Conservation (phyloP, 768 basidiomycete genomes). For the Pholiota molesta region DNA sequence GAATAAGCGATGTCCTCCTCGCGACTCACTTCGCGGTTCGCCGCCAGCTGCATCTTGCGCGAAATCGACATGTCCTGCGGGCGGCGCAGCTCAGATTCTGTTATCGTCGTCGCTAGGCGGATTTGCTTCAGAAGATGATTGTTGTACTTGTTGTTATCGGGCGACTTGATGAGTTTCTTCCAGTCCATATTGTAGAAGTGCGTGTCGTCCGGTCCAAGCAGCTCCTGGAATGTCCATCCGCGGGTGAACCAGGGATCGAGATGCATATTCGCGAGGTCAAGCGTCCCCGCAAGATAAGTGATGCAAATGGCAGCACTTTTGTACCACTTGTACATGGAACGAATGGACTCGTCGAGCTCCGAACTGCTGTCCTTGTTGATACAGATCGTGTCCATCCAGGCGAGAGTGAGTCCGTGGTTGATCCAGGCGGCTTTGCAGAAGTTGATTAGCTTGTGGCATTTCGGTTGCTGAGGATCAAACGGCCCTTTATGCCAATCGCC, state of each 20-base stretch:
- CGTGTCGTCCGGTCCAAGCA: neutral
- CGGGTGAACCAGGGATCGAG: constrained; percentile 1
- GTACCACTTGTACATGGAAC: constrained; percentile 4
- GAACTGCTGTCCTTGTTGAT: constrained; percentile 5
- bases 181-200: constrained; percentile 1
- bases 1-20: neutral
- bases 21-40: neutral
- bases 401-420: neutral
- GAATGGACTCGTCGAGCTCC: constrained; percentile 6
- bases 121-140: neutral
- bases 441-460: neutral
- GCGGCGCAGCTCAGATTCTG: neutral
- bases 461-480: neutral
- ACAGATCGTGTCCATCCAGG: neutral
- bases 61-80: neutral
- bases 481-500: neutral
- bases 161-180: neutral
- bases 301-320: neutral
- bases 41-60: constrained; percentile 1
- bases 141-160: neutral
- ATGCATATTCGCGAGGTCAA: neutral
- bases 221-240: constrained; percentile 3
- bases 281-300: neutral
- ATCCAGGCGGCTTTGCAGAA: neutral
- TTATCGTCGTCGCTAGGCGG: neutral